Percentiles rank a stretch among this genome's conserved stretches.
Conservation (phyloP, 2,329 filamentous ascomycete species). For the Colletotrichum liaoningense region DNA sequence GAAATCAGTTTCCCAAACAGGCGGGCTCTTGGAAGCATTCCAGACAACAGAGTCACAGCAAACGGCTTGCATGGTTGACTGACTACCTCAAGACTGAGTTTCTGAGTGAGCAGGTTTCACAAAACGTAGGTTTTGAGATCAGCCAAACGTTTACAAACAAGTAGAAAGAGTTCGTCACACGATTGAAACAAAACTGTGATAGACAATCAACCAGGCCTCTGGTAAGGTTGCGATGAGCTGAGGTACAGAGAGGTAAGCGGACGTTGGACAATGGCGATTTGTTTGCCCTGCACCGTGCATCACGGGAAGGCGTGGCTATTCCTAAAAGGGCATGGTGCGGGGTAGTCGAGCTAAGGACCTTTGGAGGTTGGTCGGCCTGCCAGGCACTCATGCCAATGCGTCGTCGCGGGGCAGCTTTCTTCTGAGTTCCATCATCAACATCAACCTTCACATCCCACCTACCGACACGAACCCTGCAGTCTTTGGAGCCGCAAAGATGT, state of each 20-base stretch:
- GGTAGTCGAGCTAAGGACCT: constrained; percentile 28
- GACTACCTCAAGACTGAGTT: too few relatives aligned
- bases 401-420: constrained; percentile 30
- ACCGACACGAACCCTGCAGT: constrained; percentile 3
- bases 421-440: constrained; percentile 28
- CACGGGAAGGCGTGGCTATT: not conserved
- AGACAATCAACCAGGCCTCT: too few relatives aligned
- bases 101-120: not conserved
- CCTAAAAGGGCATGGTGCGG: constrained; percentile 33
- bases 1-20: not conserved
- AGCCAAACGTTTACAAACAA: too few relatives aligned
- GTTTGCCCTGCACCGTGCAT: constrained; percentile 1
- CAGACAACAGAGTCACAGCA: not conserved
- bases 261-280: not conserved
- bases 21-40: not conserved
- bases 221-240: not conserved
- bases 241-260: not conserved
- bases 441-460: not conserved
- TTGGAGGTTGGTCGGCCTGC: not conserved
- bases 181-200: too few relatives aligned
- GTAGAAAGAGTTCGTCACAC: too few relatives aligned
- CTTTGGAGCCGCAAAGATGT: constrained; percentile 43
- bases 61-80: not conserved
- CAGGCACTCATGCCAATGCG: constrained; percentile 1
- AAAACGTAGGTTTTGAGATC: too few relatives aligned